phyloP scores from a whole-genome alignment of 2,329 filamentous ascomycete genomes.

The Pezicula carpinea region DNA sequence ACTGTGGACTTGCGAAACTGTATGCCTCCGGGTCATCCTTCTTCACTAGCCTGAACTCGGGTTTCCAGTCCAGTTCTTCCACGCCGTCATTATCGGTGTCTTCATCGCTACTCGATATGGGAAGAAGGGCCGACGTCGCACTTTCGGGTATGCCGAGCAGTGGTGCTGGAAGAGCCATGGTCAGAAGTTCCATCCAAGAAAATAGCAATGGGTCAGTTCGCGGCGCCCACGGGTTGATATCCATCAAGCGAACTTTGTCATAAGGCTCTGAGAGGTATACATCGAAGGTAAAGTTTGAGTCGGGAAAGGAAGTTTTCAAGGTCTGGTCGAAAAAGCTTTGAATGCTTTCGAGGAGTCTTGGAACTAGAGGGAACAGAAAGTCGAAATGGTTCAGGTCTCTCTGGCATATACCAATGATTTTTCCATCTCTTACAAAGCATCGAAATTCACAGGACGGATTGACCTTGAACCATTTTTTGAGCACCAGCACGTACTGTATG shows the following conservation, averaged over 20 bases:
- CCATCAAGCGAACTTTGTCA: constrained; percentile 65
- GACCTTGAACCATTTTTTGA: constrained; percentile 82
- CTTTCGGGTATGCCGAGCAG: constrained; percentile 45
- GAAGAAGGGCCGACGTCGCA: constrained; percentile 21
- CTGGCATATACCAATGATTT: constrained; percentile 79
- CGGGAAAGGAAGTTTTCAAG: constrained; percentile 74
- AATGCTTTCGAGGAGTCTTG: constrained; percentile 63
- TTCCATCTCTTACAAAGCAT: constrained; percentile 83
- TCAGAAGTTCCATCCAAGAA: constrained; percentile 81
- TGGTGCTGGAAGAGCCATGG: constrained; percentile 57
- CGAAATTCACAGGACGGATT: constrained; percentile 92
- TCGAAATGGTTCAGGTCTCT: constrained; percentile 87
- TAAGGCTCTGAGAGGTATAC: constrained; percentile 77
- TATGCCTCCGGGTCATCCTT: constrained; percentile 86
- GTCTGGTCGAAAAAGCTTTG: constrained; percentile 72
- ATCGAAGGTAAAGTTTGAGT: constrained; percentile 82
- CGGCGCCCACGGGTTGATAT: constrained; percentile 92
- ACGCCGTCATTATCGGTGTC: constrained; percentile 39
- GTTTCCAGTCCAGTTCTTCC: constrained; percentile 53
- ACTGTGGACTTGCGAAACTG: constrained; percentile 78
- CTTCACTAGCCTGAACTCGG: constrained; percentile 78
- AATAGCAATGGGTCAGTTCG: constrained; percentile 87
- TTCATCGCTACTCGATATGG: constrained; percentile 32
- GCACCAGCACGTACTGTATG: constrained; percentile 56
- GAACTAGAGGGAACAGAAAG: constrained; percentile 64